phyloP scores from a whole-genome alignment of 2,329 filamentous ascomycete genomes.

The Hirsutella minnesotensis region DNA sequence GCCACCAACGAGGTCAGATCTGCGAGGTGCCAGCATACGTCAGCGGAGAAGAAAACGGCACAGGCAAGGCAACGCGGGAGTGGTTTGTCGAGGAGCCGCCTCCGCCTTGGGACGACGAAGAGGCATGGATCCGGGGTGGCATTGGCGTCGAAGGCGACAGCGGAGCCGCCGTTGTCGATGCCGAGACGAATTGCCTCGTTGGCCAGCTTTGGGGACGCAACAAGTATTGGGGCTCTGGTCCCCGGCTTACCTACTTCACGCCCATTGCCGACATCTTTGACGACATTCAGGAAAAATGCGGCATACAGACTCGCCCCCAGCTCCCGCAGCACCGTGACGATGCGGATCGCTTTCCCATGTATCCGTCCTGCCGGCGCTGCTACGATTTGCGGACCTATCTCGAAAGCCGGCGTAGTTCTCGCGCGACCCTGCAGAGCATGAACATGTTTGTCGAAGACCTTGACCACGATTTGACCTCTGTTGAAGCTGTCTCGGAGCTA shows the following conservation, averaged over 20 bases:
- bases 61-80: constrained; percentile 28
- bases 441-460: constrained; percentile 22
- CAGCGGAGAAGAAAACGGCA: constrained; percentile 25
- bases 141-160: constrained; percentile 33
- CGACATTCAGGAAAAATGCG: constrained; percentile 32
- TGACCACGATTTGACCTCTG: constrained; percentile 27
- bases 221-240: constrained; percentile 28
- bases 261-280: constrained; percentile 31
- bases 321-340: constrained; percentile 29
- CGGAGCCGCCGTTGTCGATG: constrained; percentile 30
- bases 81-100: constrained; percentile 32
- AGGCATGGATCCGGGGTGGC: constrained; percentile 32
- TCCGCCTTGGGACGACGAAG: constrained; percentile 21
- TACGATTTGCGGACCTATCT: constrained; percentile 28
- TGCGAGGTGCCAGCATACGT: constrained; percentile 32
- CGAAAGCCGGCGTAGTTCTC: constrained; percentile 28
- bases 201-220: constrained; percentile 34
- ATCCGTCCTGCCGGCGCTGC: constrained; percentile 28
- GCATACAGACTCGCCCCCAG: constrained; percentile 23
- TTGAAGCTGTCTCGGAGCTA: constrained; percentile 26
- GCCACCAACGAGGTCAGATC: constrained; percentile 27
- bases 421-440: constrained; percentile 29
- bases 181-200: constrained; percentile 23
- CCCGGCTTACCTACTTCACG: constrained; percentile 29
- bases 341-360: constrained; percentile 24